Conservation (phyloP, 2,329 filamentous ascomycete species). For the Venturia nashicola region DNA sequence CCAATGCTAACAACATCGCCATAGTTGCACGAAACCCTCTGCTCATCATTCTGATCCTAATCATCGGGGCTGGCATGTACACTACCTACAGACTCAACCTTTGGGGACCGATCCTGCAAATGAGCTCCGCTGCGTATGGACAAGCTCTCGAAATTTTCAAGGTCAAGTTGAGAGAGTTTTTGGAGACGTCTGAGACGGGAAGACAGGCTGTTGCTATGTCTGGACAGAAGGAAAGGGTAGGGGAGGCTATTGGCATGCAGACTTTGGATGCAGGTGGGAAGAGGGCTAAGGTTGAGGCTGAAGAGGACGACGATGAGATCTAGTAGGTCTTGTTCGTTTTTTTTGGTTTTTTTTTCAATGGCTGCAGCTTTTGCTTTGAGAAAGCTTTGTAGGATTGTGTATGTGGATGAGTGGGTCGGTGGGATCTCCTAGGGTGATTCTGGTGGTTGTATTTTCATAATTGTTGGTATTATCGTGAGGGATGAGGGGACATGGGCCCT, state of each 20-base stretch:
- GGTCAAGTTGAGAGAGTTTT: conserved; percentile 77
- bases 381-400: neutral
- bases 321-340: conserved; percentile 9
- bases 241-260: conserved; percentile 23
- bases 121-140: conserved; percentile 75
- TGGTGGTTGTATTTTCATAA: neutral
- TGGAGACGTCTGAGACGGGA: conserved; percentile 77
- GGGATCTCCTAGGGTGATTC: neutral
- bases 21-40: conserved; percentile 85
- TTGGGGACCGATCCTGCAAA: conserved; percentile 89
- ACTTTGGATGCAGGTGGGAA: conserved; percentile 30
- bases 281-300: conserved; percentile 13
- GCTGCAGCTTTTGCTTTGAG: neutral
- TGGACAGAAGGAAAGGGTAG: conserved; percentile 7
- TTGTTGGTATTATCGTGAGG: neutral
- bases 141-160: conserved; percentile 89
- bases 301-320: conserved; percentile 23
- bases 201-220: conserved; percentile 68
- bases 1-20: conserved; percentile 11
- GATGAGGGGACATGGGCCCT: neutral
- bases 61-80: conserved; percentile 67
- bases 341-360: neutral
- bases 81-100: conserved; percentile 89
- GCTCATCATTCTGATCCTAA: conserved; percentile 78
- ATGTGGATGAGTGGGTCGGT: neutral